A percentile compares a stretch with the other conserved stretches of the same genome.
phyloP scores from a whole-genome alignment of 306 rosid genomes.

The Erythrophleum fordii region DNA sequence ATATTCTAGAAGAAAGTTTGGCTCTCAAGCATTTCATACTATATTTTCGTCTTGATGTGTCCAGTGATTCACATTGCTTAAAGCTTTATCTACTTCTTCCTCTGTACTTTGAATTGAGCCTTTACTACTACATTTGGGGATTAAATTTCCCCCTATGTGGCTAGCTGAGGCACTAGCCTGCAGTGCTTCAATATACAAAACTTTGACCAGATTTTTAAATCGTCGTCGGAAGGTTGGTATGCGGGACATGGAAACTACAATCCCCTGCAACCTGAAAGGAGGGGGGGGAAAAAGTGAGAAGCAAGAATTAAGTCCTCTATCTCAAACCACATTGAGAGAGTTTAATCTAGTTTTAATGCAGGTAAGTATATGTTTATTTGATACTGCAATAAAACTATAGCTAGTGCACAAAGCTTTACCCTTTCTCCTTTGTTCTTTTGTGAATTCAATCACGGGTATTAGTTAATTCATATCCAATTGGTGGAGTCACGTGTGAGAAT shows the following conservation, averaged over 20 bases:
- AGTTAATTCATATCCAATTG: not conserved
- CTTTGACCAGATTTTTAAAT: constrained; percentile 62
- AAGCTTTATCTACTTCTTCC: constrained; percentile 26
- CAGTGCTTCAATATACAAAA: constrained; percentile 69
- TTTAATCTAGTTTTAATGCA: too few species aligned
- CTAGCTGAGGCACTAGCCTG: constrained; percentile 50
- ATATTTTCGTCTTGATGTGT: constrained; percentile 17
- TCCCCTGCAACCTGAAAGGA: constrained; percentile 67
- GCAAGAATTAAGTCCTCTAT: not conserved
- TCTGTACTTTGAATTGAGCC: constrained; percentile 26
- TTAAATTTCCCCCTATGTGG: constrained; percentile 40
- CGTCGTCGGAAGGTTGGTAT: constrained; percentile 74
- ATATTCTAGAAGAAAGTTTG: not conserved
- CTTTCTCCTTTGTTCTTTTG: too few species aligned
- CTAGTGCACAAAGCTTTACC: too few species aligned
- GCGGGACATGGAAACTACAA: constrained; percentile 70
- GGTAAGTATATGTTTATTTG: too few species aligned
- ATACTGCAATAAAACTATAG: too few species aligned
- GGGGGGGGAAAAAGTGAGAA: not conserved
- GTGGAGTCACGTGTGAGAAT: not conserved
- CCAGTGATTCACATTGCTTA: not conserved
- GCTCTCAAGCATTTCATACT: constrained; percentile 31
- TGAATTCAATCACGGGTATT: too few species aligned
- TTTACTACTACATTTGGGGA: constrained; percentile 18
- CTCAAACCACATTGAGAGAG: not conserved